A percentile compares a stretch with the other conserved stretches of the same genome.
Conservation (phyloP, 495 filamentous ascomycete species). For the Staphylotrichum tortipilum region DNA sequence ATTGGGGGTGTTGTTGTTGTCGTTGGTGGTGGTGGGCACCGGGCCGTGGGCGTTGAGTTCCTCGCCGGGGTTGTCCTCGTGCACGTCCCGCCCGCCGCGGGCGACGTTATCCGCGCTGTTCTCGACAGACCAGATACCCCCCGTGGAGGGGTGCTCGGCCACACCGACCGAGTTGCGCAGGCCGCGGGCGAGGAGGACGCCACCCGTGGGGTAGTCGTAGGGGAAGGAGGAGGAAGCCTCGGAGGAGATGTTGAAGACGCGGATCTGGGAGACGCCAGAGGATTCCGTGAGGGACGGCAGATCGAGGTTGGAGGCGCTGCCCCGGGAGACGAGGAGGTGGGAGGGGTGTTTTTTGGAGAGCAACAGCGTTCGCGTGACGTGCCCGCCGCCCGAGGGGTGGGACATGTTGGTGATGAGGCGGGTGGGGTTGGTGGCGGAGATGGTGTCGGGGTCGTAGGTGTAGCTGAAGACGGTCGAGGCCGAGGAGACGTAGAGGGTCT, state of each 20-base stretch:
- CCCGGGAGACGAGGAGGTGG: conserved; percentile 53
- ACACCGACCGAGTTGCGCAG: conserved; percentile 65
- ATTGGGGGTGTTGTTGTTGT: conserved; percentile 19
- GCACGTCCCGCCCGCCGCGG: conserved; percentile 48
- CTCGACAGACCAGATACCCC: conserved; percentile 60
- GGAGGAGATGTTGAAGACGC: conserved; percentile 51
- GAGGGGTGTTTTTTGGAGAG: conserved; percentile 40
- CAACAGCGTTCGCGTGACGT: conserved; percentile 56
- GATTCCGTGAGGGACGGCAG: conserved; percentile 31
- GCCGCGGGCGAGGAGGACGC: conserved; percentile 59
- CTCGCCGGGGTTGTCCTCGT: conserved; percentile 64
- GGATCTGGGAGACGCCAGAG: conserved; percentile 55
- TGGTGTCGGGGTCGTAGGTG: conserved; percentile 46
- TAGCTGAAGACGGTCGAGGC: conserved; percentile 48
- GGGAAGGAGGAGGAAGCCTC: conserved; percentile 17
- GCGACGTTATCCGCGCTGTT: conserved; percentile 60
- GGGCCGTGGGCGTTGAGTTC: conserved; percentile 65
- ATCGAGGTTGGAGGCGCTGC: conserved; percentile 56
- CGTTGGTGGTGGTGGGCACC: too few relatives aligned
- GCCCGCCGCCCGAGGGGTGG: conserved; percentile 38
- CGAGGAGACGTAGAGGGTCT: conserved; percentile 56
- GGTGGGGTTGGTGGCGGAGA: conserved; percentile 32
- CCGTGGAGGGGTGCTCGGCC: conserved; percentile 42
- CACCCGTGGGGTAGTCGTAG: conserved; percentile 36
- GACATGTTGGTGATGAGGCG: conserved; percentile 52